phyloP scores from a whole-genome alignment of 2,329 filamentous ascomycete species.

The Diaporthe capsici region DNA sequence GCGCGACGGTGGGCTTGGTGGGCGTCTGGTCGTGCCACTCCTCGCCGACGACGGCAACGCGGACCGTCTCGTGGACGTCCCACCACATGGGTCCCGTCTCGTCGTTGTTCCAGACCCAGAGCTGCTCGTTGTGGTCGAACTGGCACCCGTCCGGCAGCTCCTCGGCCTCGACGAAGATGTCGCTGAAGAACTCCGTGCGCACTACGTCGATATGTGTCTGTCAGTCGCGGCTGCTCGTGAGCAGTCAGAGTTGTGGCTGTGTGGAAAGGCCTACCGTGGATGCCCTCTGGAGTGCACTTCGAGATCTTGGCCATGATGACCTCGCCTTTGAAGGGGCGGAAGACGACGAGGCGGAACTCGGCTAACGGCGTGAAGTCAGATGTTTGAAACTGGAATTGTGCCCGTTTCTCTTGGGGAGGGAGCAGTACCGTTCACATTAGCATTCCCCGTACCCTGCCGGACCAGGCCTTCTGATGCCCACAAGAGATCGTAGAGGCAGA shows the following conservation, averaged over 20 bases:
- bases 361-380: conserved; percentile 65
- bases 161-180: conserved; percentile 84
- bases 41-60: conserved; percentile 88
- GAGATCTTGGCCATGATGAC: conserved; percentile 89
- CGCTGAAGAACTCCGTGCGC: conserved; percentile 92
- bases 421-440: conserved; percentile 87
- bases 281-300: conserved; percentile 78
- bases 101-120: conserved; percentile 88
- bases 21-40: conserved; percentile 93
- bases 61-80: conserved; percentile 89
- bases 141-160: conserved; percentile 82
- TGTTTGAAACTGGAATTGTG: neutral
- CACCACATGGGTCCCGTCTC: conserved; percentile 81
- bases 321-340: conserved; percentile 95
- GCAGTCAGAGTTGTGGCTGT: too few species aligned
- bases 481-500: conserved; percentile 92
- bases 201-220: conserved; percentile 61
- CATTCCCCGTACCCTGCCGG: conserved; percentile 90
- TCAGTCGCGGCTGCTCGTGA: neutral
- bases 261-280: conserved; percentile 68
- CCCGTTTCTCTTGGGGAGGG: too few species aligned
- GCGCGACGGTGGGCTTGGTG: conserved; percentile 70
- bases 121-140: conserved; percentile 81
- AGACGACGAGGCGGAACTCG: conserved; percentile 93
- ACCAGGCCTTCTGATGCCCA: conserved; percentile 94